Base-by-base conservation (phyloP, 208 protist species). In the Leishmania lainsoni region DNA sequence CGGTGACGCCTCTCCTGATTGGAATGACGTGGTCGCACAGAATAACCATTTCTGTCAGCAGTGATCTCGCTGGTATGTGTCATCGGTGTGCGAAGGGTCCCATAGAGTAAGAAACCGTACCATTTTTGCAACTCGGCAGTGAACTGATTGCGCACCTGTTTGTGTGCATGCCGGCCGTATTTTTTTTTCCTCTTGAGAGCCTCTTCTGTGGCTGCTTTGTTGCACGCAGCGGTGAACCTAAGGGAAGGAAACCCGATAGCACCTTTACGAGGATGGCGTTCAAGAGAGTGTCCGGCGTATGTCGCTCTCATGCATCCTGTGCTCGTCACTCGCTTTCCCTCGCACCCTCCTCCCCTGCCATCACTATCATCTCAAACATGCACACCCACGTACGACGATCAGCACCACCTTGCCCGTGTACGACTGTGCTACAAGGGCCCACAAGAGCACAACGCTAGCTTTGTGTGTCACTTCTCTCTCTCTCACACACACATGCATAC, bases 1-100 rank as follows among this genome's bases (percentile, higher is more conserved):
- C 4, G 83, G 84, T 49, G 82, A 86, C 51, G 74, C 76, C 2
- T 71, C 80, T 5, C 78, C 87, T 0, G 79, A 74, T 3, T 90
- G 87, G 87, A 90, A 90, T 42, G 81, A 78, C 22, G 82, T 86
- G 9, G 79, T 89, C 12, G 71, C 39, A 61, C 63, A 80, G 35
- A 52, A 77, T 26, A 68, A 51, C 58, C 79, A 32, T 51, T 65
- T 2, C 0, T 20, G 58, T 35, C 42, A 39, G 20, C 6, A 52
- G 49, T 73, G 69, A 54, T 73, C 42, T 52, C 45, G 69, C 29
- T 51, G 54, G 45, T 22, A 35, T 12, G 45, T 22, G 20, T 22
- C 35, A 14, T n/a, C 35, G 12, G 72, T 42, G n/a, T 58, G 29
- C 51, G 32, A 56, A 61, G n/a, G 16, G 20, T 42, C 51, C 26